Percentiles rank a stretch among this genome's conserved stretches.
Conservation (phyloP, 352 stramenopile species). For the Globisporangium polare region DNA sequence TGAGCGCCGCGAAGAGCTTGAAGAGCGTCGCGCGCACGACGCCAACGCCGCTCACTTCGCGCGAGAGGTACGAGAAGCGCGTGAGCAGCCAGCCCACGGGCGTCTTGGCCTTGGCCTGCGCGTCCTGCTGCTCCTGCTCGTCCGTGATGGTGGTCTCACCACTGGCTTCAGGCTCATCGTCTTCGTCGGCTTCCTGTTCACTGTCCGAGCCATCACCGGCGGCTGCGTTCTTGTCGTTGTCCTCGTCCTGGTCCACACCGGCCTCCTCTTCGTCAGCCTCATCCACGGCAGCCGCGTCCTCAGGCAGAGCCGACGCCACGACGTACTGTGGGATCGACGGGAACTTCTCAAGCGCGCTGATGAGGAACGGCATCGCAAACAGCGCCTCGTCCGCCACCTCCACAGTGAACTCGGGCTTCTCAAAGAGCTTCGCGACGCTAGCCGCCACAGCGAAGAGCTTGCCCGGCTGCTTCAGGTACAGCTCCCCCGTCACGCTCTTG, state of each 20-base stretch:
- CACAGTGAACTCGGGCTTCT: slow-evolving; percentile 40
- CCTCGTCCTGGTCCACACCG: slow-evolving; percentile 7
- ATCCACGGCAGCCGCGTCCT: slow-evolving; percentile 10
- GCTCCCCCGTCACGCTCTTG: slow-evolving; percentile 26
- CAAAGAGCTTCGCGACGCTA: slow-evolving; percentile 65
- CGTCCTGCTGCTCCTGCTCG: slow-evolving; percentile 40
- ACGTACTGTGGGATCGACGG: slow-evolving; percentile 58
- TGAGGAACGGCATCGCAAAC: slow-evolving; percentile 53
- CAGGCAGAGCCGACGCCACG: slow-evolving; percentile 18
- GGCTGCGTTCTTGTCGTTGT: slow-evolving; percentile 12
- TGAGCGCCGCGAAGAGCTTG: slow-evolving; percentile 82
- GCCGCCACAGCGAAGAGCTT: slow-evolving; percentile 61
- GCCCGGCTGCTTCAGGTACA: slow-evolving; percentile 50
- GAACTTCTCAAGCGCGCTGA: slow-evolving; percentile 48
- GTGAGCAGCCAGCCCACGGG: slow-evolving; percentile 82
- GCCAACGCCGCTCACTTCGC: slow-evolving; percentile 42
- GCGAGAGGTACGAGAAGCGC: slow-evolving; percentile 75
- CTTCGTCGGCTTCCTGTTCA: slow-evolving; percentile 12
- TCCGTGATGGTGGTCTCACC: slow-evolving; percentile 20
- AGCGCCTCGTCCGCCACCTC: slow-evolving; percentile 61
- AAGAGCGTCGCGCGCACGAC: slow-evolving; percentile 73
- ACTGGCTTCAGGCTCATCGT: slow-evolving; percentile 17
- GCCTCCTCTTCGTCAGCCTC: slow-evolving; percentile 15
- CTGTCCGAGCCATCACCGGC: slow-evolving; percentile 8
- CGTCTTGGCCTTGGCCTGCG: slow-evolving; percentile 48